phyloP scores from a whole-genome alignment of 805 yeast genomes.

The Nakazawaea ernobii region DNA sequence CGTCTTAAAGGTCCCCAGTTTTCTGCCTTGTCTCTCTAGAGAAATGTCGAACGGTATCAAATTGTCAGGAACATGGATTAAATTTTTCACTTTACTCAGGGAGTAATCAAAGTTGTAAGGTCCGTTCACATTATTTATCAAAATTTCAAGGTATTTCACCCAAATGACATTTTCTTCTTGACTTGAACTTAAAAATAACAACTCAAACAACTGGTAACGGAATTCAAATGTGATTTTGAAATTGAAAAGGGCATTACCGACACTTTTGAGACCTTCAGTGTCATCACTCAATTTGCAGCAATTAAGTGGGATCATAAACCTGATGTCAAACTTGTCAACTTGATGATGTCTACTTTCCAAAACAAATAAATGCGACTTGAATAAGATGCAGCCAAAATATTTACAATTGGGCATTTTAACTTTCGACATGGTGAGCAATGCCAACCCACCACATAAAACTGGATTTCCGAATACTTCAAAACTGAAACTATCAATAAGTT shows the following conservation, averaged over 20 bases:
- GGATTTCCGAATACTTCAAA: conserved; percentile 43
- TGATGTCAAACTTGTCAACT: conserved; percentile 25
- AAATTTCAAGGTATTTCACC: conserved; percentile 28
- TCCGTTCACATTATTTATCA: conserved; percentile 25
- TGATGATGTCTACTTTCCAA: conserved; percentile 21
- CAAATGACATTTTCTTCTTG: conserved; percentile 34
- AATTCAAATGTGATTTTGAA: conserved; percentile 45
- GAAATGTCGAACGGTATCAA: conserved; percentile 18
- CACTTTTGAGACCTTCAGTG: conserved; percentile 22
- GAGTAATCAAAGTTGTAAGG: conserved; percentile 21
- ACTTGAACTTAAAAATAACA: conserved; percentile 30
- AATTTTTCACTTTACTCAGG: conserved; percentile 14
- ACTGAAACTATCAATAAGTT: conserved; percentile 22
- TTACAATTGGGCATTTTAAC: conserved; percentile 13
- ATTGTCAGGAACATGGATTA: conserved; percentile 12
- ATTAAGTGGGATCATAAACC: conserved; percentile 44
- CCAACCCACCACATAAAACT: conserved; percentile 36
- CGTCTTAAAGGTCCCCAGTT: conserved; percentile 6
- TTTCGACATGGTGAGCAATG: conserved; percentile 31
- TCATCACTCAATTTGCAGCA: conserved; percentile 22
- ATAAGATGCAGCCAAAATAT: conserved; percentile 34
- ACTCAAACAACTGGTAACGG: conserved; percentile 35
- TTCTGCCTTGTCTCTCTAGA: conserved; percentile 13
- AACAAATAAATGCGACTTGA: conserved; percentile 45
- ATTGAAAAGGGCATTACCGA: conserved; percentile 25